Conservation (phyloP, 2,329 filamentous ascomycete genomes). For the Ceratocystis destructans region DNA sequence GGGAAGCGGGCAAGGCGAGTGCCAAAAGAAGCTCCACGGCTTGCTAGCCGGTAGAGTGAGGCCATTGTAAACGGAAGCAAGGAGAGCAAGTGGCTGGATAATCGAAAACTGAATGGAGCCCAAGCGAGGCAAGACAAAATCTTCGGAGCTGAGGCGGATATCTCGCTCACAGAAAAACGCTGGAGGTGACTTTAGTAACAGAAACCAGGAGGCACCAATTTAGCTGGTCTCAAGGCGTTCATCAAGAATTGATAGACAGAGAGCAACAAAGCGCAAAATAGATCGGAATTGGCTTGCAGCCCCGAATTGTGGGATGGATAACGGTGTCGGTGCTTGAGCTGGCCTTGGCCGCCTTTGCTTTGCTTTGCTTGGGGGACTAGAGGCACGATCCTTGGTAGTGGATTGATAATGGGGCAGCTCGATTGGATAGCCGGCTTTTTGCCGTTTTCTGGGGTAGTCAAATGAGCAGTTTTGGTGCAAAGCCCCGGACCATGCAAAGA, state of each 20-base stretch:
- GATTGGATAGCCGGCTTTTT: slow-evolving; percentile 17
- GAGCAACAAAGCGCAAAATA: background rate
- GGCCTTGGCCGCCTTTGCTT: slow-evolving; percentile 4
- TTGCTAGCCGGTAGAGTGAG: slow-evolving; percentile 58
- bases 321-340: background rate
- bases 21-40: slow-evolving; percentile 42
- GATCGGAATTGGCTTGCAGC: slow-evolving; percentile 11
- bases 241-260: slow-evolving; percentile 13
- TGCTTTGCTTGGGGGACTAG: background rate
- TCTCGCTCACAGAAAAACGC: background rate
- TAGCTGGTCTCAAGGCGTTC: background rate
- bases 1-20: slow-evolving; percentile 23
- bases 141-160: background rate
- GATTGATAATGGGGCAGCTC: slow-evolving; percentile 13
- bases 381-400: slow-evolving; percentile 9
- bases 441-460: slow-evolving; percentile 8
- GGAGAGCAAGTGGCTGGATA: slow-evolving; percentile 16
- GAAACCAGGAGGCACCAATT: slow-evolving; percentile 2
- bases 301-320: slow-evolving; percentile 14
- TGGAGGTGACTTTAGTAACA: background rate
- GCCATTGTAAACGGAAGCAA: slow-evolving; percentile 43
- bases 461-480: slow-evolving; percentile 6
- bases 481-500: background rate
- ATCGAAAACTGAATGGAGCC: slow-evolving; percentile 21
- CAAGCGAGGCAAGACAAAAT: background rate